These are phyloP conservation scores for Paspalum notatum DNA, from an alignment of 176 grass and related monocot species.

Conservation along the genomic window DNA sequence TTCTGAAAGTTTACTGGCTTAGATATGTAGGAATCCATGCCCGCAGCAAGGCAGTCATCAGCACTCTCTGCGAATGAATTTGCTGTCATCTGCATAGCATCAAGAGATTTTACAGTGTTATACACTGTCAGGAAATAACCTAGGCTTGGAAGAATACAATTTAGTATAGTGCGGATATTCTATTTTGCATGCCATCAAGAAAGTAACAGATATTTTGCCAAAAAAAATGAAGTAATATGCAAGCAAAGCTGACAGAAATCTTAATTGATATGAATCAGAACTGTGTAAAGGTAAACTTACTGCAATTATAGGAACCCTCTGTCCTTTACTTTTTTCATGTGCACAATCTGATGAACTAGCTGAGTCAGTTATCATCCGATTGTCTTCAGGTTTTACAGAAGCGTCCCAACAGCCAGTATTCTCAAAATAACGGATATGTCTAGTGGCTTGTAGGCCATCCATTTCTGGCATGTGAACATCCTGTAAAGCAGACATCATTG, in stretches of 20 bases:
- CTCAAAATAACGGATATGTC: constrained; percentile 81
- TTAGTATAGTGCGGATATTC: neutral
- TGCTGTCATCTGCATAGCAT: constrained; percentile 88
- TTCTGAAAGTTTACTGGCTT: constrained; percentile 88
- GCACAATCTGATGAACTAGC: constrained; percentile 39
- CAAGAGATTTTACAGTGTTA: constrained; percentile 41
- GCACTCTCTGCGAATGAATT: constrained; percentile 85
- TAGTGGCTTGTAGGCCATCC: constrained; percentile 97
- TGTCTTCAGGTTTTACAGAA: constrained; percentile 59
- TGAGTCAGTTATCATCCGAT: constrained; percentile 46
- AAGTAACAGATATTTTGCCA: constrained; percentile 2
- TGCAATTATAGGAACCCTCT: constrained; percentile 80
- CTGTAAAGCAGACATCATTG: constrained; percentile 45
- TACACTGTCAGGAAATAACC: constrained; percentile 13
- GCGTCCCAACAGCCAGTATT: constrained; percentile 76
- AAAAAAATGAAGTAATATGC: constrained; percentile 15
- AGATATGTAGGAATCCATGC: constrained; percentile 96
- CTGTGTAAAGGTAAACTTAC: constrained; percentile 48
- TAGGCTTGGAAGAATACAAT: constrained; percentile 7
- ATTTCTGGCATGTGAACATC: constrained; percentile 98
- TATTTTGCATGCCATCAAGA: constrained; percentile 28
- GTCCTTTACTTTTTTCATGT: constrained; percentile 41
- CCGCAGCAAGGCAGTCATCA: constrained; percentile 73
- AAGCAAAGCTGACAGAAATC: constrained; percentile 14
- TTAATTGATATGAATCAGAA: constrained; percentile 6